Evolutionary conservation across 2,329 filamentous ascomycete species (phyloP).

Genomic region (Colletotrichum incanum): DNA sequence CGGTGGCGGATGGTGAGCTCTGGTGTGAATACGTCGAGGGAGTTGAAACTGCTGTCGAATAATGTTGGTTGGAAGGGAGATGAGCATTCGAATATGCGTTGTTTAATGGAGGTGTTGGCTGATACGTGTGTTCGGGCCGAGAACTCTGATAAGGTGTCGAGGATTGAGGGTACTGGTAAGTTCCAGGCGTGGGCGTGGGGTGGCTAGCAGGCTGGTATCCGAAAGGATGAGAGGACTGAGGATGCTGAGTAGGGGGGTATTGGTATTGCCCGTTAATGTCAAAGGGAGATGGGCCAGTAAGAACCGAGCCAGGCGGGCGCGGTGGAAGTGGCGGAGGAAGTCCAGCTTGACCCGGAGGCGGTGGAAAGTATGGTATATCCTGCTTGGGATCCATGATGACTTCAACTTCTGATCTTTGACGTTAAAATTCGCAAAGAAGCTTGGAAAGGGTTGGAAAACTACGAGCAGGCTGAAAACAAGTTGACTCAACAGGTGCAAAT

Average conservation of each 20-base stretch:
- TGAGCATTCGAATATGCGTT: not conserved
- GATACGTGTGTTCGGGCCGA: not conserved
- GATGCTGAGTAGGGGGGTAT: not conserved
- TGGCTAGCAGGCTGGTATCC: not conserved
- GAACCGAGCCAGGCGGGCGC: not conserved
- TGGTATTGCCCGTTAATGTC: not conserved
- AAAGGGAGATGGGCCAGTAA: not conserved
- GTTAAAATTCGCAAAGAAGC: not conserved
- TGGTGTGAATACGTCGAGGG: not conserved
- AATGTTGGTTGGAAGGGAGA: not conserved
- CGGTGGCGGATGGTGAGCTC: not conserved
- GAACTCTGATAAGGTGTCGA: not conserved
- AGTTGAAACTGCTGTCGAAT: not conserved
- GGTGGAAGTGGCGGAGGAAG: slow-evolving; percentile 22
- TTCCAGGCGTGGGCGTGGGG: not conserved
- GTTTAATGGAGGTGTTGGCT: not conserved
- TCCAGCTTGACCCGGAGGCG: slow-evolving; percentile 21
- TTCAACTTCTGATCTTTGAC: not conserved
- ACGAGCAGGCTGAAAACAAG: not conserved
- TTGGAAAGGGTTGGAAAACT: not conserved
- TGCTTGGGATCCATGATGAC: not conserved
- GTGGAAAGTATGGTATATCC: slow-evolving; percentile 25
- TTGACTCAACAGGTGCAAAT: not conserved
- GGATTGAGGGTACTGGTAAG: not conserved
- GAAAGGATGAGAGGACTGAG: not conserved